phyloP scores from a whole-genome alignment of 2,329 filamentous ascomycete species.

The Clonostachys byssicola region DNA sequence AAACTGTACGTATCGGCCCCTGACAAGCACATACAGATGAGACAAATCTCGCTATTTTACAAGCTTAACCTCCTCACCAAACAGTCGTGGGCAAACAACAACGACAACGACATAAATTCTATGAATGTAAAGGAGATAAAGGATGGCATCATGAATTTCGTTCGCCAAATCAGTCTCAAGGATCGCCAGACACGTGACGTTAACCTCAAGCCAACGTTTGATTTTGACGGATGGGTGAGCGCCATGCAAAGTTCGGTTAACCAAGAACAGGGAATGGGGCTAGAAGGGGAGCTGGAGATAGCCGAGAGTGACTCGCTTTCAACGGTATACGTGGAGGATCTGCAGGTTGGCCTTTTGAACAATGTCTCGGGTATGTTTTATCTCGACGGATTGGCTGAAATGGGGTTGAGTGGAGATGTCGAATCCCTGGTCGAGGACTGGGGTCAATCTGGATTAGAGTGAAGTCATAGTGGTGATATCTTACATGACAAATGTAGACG shows the following conservation, averaged over 20 bases:
- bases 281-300: too few species aligned
- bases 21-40: neutral
- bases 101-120: neutral
- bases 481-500: too few species aligned
- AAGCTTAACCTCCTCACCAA: neutral
- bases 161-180: neutral
- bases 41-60: constrained; percentile 1
- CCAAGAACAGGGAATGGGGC: neutral
- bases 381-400: neutral
- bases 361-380: neutral
- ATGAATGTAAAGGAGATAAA: constrained; percentile 1
- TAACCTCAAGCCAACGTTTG: neutral
- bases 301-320: too few species aligned
- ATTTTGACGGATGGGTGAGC: neutral
- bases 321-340: too few species aligned
- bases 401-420: neutral
- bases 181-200: neutral
- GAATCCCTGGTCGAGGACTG: too few species aligned
- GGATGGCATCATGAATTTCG: constrained; percentile 1
- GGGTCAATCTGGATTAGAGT: too few species aligned
- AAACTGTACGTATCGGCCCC: too few species aligned
- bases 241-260: constrained; percentile 1
- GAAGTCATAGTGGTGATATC: too few species aligned
- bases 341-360: neutral
- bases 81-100: neutral